Evolutionary conservation across 208 protist genomes (phyloP).

Genomic region (Naegleria lovaniensis): DNA sequence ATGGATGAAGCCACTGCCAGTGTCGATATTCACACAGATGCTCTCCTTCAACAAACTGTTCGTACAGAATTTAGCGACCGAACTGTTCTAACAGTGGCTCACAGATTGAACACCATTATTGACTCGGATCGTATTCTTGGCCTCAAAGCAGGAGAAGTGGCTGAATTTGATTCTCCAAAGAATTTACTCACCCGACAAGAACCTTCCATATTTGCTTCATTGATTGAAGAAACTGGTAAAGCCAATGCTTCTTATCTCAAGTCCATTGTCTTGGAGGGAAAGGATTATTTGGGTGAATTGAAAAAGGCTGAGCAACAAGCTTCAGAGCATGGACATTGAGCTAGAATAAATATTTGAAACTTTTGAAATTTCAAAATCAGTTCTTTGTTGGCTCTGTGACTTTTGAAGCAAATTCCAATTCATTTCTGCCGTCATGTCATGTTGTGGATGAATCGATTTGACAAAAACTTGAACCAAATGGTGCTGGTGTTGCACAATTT

Average conservation of each 20-base stretch:
- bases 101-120: slow-evolving; percentile 81
- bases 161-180: slow-evolving; percentile 55
- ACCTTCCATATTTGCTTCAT: neutral
- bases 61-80: slow-evolving; percentile 63
- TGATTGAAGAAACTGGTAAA: slow-evolving; percentile 16
- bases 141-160: slow-evolving; percentile 54
- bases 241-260: neutral
- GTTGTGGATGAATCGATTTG: no score
- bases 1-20: slow-evolving; percentile 89
- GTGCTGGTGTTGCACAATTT: no score
- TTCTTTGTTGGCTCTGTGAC: no score
- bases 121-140: slow-evolving; percentile 60
- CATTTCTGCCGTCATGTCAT: no score
- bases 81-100: slow-evolving; percentile 89
- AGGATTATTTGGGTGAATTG: neutral
- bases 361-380: no score
- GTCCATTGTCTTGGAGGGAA: neutral
- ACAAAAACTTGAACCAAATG: no score
- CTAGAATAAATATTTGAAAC: no score
- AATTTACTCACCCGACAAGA: slow-evolving; percentile 33
- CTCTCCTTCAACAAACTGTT: slow-evolving; percentile 54
- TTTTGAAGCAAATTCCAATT: no score
- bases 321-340: neutral
- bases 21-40: slow-evolving; percentile 54
- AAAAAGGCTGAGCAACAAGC: neutral